Base-by-base conservation (phyloP, 192 early-diverging fungal genomes). In the Tieghemiomyces parasiticus region DNA sequence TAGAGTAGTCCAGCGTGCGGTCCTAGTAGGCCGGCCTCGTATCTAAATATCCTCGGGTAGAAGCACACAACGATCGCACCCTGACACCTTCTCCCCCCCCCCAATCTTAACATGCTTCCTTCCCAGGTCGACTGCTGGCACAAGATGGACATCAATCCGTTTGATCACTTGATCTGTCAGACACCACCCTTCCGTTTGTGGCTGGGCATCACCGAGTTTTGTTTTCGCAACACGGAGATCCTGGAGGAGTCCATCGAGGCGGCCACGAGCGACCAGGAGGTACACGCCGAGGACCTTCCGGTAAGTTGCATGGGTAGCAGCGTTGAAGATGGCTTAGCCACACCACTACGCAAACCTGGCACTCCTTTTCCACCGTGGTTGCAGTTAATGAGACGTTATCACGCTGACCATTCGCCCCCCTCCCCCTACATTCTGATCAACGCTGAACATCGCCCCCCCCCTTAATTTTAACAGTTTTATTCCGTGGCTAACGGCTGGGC, bases 121-220 rank as follows among this genome's bases (percentile, higher is more conserved):
- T 42, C 44, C 0, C 31, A 74, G 72, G 61, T 81, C 1, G 95
- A 95, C 61, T 94, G 91, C 63, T 98, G 95, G 95, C 77, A 89
- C 69, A 71, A 69, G 6, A 78, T 93, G 63, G 63, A 70, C 22
- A 82, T 91, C 67, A 88, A 90, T 56, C 92, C 94, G 19, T 97
- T 95, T 66, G 88, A 91, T 45, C 89, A 91, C 63, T 77, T 97
- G 65, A 88, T 97, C 9, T 95, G 93, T 61, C 91, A 95, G 71
- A 97, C 94, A 0, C 94, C 94, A 13, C 78, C 92, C 19, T 97
- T 97, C 68, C 75, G 91, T 19, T 79, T 95, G 65, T 89, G 92
- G 84, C 78, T 92, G 71, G 95, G 95, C 34, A 92, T 95, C 46
- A 84, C 90, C 12, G 93, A 98, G 66, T 95, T 94, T 55, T 65